Evolutionary conservation across 768 basidiomycete species (phyloP).

Genomic region (Gymnopilus junonius): DNA sequence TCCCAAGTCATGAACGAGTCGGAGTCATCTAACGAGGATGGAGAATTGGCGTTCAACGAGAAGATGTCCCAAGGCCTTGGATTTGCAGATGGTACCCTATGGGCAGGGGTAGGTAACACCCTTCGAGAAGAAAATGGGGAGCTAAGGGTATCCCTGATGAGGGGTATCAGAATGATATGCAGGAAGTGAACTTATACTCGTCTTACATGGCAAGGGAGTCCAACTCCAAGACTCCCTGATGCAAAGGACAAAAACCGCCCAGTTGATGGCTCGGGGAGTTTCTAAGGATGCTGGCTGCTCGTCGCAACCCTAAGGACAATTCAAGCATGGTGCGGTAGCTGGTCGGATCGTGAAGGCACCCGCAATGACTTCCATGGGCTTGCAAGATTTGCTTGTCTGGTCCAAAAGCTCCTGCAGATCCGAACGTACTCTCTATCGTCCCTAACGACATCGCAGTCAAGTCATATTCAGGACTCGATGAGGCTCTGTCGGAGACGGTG

Average conservation of each 20-base stretch:
- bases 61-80: slow-evolving; percentile 33
- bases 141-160: neutral
- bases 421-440: slow-evolving; percentile 26
- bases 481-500: slow-evolving; percentile 22
- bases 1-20: slow-evolving; percentile 67
- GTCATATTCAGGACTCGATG: slow-evolving; percentile 40
- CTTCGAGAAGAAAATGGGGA: slow-evolving; percentile 7
- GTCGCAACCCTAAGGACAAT: slow-evolving; percentile 65
- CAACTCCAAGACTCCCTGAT: slow-evolving; percentile 43
- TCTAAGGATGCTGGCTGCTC: slow-evolving; percentile 57
- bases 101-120: slow-evolving; percentile 2
- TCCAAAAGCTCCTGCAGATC: slow-evolving; percentile 4
- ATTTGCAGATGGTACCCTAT: slow-evolving; percentile 7
- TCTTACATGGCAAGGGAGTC: slow-evolving; percentile 35
- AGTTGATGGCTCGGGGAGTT: slow-evolving; percentile 47
- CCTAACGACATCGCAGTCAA: slow-evolving; percentile 44
- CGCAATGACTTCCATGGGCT: slow-evolving; percentile 17
- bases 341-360: slow-evolving; percentile 57
- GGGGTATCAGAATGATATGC: neutral
- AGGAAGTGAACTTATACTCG: neutral
- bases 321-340: slow-evolving; percentile 64
- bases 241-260: slow-evolving; percentile 41
- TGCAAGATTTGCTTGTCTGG: slow-evolving; percentile 27
- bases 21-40: slow-evolving; percentile 41
- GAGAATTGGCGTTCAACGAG: slow-evolving; percentile 22